Evolutionary conservation across 2,329 filamentous ascomycete genomes (phyloP), one percentile per base, ranked within the genome.

Genomic region (Penicillium rolfsii): DNA sequence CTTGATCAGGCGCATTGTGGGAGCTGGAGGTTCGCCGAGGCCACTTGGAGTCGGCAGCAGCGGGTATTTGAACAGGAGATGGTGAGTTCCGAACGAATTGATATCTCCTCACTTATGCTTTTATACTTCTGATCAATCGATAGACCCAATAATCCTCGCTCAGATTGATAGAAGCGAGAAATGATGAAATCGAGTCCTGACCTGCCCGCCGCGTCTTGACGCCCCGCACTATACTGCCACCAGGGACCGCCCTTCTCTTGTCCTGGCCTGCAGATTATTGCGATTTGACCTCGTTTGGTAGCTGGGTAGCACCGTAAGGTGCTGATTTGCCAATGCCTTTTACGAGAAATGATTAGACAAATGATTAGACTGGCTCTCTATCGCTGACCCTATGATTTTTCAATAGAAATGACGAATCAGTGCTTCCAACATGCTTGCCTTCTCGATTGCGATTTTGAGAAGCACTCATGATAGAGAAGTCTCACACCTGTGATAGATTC

Each of bases 1-100:
- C 73, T 87, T 89, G 68, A 90, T 83, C 46, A 91, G 81, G 60
- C 85, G 84, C 89, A 91, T 91, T 3, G 43, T 74, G 45, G 50
- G 8, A n/a, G 35, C 40, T 9, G 26, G 41, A 36, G 24, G n/a
- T 58, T 54, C 16, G 48, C n/a, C 48, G 16, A 19, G 48, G 11
- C 16, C 9, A 30, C 26, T 48, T n/a, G 26, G 5, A 35, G 30
- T 22, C 30, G 28, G 45, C 45, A 30, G 22, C 41, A 48, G 45
- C 6, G 8, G 16, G 8, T 30, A n/a, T 7, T n/a, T 16, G 19
- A 22, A 22, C 5, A 16, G 26, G 45, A 28, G 4, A n/a, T 16
- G 6, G 26, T 9, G 14, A 7, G 2, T 30, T 30, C 14, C 1
- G 24, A n/a, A 16, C 2, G 3, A 5, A 3, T n/a, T 48, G 2